These are phyloP conservation scores for Euphrasia confusa DNA, from an alignment of 257 asterid genomes.

Conservation along the genomic window DNA sequence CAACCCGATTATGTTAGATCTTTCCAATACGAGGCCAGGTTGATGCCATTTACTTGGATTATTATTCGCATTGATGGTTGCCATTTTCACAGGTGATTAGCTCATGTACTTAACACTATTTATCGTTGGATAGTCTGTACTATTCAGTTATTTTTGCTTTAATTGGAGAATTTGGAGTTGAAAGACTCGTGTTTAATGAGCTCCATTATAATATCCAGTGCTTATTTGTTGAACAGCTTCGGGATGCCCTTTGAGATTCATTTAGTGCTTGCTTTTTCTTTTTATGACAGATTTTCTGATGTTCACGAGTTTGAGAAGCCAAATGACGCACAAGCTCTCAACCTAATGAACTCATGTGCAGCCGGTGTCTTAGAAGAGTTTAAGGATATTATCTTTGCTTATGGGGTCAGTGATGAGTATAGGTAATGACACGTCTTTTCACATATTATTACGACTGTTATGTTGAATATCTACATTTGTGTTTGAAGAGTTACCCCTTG, in stretches of 20 bases:
- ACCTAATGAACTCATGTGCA: conserved; percentile 88
- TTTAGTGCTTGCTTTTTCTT: not conserved
- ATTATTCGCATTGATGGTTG: conserved; percentile 88
- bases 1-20: conserved; percentile 59
- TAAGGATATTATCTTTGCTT: conserved; percentile 68
- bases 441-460: not conserved
- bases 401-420: conserved; percentile 92
- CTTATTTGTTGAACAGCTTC: too few relatives aligned
- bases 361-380: conserved; percentile 63
- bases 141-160: too few relatives aligned
- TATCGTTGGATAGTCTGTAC: not conserved
- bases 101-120: conserved; percentile 2
- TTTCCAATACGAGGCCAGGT: conserved; percentile 52
- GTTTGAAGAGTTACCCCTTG: conserved; percentile 24
- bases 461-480: not conserved
- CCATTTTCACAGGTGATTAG: conserved; percentile 76
- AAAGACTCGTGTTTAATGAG: too few relatives aligned
- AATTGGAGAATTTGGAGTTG: too few relatives aligned
- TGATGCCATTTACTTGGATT: conserved; percentile 69
- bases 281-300: conserved; percentile 56
- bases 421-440: conserved; percentile 35
- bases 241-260: too few relatives aligned
- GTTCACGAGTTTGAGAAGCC: conserved; percentile 83
- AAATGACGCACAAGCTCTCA: conserved; percentile 73
- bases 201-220: too few relatives aligned